These are phyloP conservation scores for Aspergillus flavus DNA, from an alignment of 2,329 filamentous ascomycete genomes.

Conservation along the genomic window DNA sequence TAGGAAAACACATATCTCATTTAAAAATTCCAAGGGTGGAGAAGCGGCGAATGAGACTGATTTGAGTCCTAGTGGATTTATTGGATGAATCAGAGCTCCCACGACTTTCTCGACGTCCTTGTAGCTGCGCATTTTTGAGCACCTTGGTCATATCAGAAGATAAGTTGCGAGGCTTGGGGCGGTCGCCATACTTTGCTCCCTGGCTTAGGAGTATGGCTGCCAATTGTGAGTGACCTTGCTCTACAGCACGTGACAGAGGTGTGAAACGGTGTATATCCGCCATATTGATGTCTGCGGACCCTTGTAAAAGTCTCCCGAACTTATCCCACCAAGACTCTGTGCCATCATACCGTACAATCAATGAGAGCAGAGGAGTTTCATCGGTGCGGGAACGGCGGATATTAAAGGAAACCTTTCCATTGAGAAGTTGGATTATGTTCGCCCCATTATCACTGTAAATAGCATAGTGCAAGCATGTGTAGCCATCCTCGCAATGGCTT, in stretches of 20 bases:
- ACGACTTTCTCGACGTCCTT: background rate
- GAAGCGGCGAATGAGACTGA: background rate
- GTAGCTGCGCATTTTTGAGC: background rate
- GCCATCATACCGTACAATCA: conserved; percentile 2
- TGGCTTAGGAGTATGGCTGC: background rate
- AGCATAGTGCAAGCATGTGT: conserved; percentile 15
- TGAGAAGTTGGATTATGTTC: conserved; percentile 4
- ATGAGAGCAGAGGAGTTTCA: conserved; percentile 11
- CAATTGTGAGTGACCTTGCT: background rate
- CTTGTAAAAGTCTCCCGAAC: background rate
- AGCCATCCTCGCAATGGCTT: conserved; percentile 7
- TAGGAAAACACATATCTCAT: background rate
- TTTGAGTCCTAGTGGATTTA: background rate
- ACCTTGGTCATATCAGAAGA: background rate
- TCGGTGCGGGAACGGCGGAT: background rate
- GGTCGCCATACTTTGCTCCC: background rate
- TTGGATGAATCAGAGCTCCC: background rate
- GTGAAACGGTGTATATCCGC: background rate
- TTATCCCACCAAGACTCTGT: background rate
- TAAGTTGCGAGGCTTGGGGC: background rate
- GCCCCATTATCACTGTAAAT: background rate
- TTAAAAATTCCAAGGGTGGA: background rate
- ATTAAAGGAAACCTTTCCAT: background rate
- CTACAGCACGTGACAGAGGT: conserved; percentile 4
- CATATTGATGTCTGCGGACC: conserved; percentile 4